phyloP scores from a whole-genome alignment of 2,329 filamentous ascomycete genomes.

The Colletotrichum spinosum region DNA sequence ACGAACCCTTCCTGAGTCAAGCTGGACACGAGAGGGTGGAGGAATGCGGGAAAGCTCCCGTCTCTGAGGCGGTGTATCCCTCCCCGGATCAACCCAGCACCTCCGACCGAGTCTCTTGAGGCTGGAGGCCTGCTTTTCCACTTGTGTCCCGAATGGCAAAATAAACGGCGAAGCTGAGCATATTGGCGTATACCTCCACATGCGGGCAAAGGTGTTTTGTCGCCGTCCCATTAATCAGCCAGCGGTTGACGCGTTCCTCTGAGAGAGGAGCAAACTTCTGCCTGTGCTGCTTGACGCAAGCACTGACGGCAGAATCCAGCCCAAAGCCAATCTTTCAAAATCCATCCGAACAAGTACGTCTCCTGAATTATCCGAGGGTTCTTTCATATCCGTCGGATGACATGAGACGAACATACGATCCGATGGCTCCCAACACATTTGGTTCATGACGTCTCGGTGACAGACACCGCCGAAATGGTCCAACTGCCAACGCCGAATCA shows the following conservation, averaged over 20 bases:
- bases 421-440: background rate
- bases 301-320: background rate
- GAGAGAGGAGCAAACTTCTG: background rate
- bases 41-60: background rate
- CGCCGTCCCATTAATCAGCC: too few species aligned
- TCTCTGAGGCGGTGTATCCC: background rate
- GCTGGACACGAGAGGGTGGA: background rate
- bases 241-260: too few species aligned
- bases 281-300: background rate
- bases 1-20: too few species aligned
- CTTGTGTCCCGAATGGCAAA: constrained; percentile 5
- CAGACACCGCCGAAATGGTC: background rate
- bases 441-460: constrained; percentile 16
- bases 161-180: background rate
- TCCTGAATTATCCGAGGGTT: background rate
- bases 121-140: background rate
- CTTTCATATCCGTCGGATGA: background rate
- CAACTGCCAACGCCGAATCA: too few species aligned
- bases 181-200: too few species aligned
- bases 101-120: background rate
- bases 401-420: background rate
- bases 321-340: background rate
- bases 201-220: too few species aligned
- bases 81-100: constrained; percentile 19
- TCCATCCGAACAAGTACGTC: background rate